These are phyloP conservation scores for Arthrobotrys sinensis DNA, from an alignment of 2,329 filamentous ascomycete genomes.

Conservation along the genomic window DNA sequence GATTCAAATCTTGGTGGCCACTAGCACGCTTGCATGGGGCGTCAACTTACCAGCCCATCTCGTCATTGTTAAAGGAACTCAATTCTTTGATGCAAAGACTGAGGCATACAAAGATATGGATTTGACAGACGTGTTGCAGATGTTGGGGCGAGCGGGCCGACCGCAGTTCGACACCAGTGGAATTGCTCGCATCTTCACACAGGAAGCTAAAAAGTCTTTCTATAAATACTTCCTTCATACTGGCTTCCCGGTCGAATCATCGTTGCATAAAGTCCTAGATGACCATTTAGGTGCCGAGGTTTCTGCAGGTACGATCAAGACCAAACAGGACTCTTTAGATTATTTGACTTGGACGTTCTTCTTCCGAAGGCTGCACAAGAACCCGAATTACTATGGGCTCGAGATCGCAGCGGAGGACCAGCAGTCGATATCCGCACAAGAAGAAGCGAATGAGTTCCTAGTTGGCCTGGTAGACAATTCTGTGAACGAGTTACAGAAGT, in stretches of 20 bases:
- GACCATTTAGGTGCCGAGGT: conserved; percentile 97
- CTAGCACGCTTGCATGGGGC: conserved; percentile 96
- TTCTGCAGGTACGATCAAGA: conserved; percentile 90
- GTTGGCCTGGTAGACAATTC: conserved; percentile 91
- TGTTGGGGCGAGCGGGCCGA: conserved; percentile 94
- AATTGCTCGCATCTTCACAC: conserved; percentile 96
- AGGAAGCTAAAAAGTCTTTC: conserved; percentile 97
- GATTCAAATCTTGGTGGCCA: conserved; percentile 95
- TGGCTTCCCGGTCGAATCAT: conserved; percentile 96
- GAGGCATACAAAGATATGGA: conserved; percentile 99
- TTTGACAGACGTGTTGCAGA: conserved; percentile 95
- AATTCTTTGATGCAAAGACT: conserved; percentile 97
- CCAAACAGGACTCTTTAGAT: conserved; percentile 96
- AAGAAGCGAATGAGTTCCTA: conserved; percentile 94
- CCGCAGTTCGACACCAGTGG: conserved; percentile 95
- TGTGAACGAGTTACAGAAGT: conserved; percentile 83
- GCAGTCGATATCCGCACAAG: conserved; percentile 86
- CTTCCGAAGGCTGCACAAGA: conserved; percentile 96
- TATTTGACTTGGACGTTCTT: conserved; percentile 99
- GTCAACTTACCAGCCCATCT: conserved; percentile 94
- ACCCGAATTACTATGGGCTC: conserved; percentile 96
- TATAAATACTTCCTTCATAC: conserved; percentile 99
- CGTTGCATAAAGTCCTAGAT: conserved; percentile 93
- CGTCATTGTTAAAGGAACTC: conserved; percentile 97
- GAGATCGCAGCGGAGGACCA: conserved; percentile 94